phyloP scores from a whole-genome alignment of 345 rosid species.

The Eucalyptus grandis region DNA sequence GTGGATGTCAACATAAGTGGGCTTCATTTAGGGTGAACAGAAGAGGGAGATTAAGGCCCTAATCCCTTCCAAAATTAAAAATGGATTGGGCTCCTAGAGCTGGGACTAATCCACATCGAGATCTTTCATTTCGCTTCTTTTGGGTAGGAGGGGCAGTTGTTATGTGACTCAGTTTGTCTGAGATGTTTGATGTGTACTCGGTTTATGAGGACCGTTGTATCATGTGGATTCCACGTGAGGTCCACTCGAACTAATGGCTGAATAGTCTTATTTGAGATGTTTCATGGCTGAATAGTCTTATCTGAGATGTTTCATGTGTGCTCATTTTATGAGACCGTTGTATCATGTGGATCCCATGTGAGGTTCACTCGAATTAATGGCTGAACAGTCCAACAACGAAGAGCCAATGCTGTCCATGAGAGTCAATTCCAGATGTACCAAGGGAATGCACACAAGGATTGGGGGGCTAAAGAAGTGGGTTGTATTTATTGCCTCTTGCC shows the following conservation, averaged over 20 bases:
- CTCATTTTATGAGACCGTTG: fast-evolving
- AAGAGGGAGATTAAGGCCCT: not conserved
- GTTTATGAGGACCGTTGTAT: not conserved
- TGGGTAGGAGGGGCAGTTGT: not conserved
- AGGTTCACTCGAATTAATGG: not conserved
- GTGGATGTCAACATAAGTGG: not conserved
- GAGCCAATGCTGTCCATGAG: not conserved
- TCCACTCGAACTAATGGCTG: not conserved
- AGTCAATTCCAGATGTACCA: not conserved
- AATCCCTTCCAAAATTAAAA: not conserved
- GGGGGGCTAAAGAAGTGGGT: not conserved
- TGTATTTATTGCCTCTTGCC: not conserved
- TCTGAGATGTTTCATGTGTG: not conserved
- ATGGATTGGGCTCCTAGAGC: not conserved
- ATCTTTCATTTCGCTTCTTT: too few species aligned
- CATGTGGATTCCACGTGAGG: fast-evolving
- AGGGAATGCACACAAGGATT: not conserved
- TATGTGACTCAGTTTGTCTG: fast-evolving
- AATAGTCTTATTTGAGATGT: too few species aligned
- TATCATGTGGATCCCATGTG: not conserved
- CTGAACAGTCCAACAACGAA: too few species aligned
- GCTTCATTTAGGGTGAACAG: not conserved
- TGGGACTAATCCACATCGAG: not conserved
- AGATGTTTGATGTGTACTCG: too few species aligned
- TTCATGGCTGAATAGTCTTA: not conserved